A percentile compares a stretch with the other conserved stretches of the same genome.
phyloP scores from a whole-genome alignment of 2,329 filamentous ascomycete genomes.

The Fusarium equiseti region DNA sequence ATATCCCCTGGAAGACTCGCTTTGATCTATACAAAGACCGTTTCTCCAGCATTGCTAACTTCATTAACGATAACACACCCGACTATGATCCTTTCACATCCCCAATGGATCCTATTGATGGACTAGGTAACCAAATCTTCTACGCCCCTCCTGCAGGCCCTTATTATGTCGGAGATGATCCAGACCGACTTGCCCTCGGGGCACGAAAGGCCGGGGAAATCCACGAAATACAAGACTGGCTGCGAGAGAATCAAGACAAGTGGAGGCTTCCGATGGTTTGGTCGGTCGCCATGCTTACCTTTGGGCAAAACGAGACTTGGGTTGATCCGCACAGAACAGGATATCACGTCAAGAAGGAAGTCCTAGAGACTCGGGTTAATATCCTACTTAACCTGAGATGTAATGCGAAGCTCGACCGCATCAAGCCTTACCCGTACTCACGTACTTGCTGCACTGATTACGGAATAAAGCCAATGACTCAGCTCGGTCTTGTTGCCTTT shows the following conservation, averaged over 20 bases:
- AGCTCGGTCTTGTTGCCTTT: conserved; percentile 31
- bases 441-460: conserved; percentile 67
- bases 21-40: neutral
- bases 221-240: conserved; percentile 9
- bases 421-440: conserved; percentile 56
- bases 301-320: conserved; percentile 11
- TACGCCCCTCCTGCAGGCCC: conserved; percentile 42
- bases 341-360: conserved; percentile 45
- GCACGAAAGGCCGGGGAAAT: conserved; percentile 6
- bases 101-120: conserved; percentile 41
- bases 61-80: neutral
- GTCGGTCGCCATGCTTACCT: neutral
- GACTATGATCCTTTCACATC: conserved; percentile 1
- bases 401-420: conserved; percentile 54
- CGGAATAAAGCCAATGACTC: conserved; percentile 36
- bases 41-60: neutral
- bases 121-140: conserved; percentile 46
- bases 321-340: conserved; percentile 26
- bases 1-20: neutral
- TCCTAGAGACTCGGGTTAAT: conserved; percentile 48
- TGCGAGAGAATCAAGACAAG: neutral
- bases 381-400: conserved; percentile 68
- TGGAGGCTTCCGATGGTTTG: neutral
- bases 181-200: neutral
- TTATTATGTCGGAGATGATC: conserved; percentile 26